A percentile compares a stretch with the other conserved stretches of the same genome.
Evolutionary conservation across 2,329 filamentous ascomycete genomes (phyloP).

Genomic region (Diatrype stigma): DNA sequence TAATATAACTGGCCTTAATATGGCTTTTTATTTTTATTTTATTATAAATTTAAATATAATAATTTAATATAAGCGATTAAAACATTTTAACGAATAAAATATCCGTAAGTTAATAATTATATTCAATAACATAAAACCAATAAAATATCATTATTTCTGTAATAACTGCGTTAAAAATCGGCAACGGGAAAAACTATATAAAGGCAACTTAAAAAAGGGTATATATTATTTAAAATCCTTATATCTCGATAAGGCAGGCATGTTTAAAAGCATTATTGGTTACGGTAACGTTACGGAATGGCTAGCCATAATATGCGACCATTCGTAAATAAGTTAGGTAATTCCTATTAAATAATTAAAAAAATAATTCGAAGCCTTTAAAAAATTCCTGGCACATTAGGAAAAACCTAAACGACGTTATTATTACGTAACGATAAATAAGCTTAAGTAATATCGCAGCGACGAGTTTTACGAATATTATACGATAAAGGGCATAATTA

Average conservation of each 20-base stretch:
- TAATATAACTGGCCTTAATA: too few species aligned
- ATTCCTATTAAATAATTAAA: background rate
- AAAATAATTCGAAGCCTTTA: background rate
- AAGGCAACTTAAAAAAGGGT: background rate
- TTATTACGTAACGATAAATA: background rate
- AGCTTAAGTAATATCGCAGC: background rate
- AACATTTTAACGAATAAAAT: too few species aligned
- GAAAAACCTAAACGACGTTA: background rate
- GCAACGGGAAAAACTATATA: background rate
- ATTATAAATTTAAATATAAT: too few species aligned
- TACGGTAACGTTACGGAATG: background rate
- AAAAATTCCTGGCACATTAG: background rate
- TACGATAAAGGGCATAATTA: background rate
- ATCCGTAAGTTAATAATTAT: too few species aligned
- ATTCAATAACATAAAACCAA: too few species aligned
- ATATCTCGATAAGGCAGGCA: background rate
- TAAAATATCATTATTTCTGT: background rate
- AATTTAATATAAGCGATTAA: too few species aligned
- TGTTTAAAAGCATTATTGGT: background rate
- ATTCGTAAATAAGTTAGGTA: background rate
- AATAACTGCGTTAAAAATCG: background rate
- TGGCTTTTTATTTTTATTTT: too few species aligned
- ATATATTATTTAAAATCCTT: background rate
- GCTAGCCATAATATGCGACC: background rate
- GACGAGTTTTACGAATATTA: background rate